Evolutionary conservation across 2,329 filamentous ascomycete species (phyloP), one percentile per base, ranked within the genome.

Genomic region (Cladorrhinum sp.): DNA sequence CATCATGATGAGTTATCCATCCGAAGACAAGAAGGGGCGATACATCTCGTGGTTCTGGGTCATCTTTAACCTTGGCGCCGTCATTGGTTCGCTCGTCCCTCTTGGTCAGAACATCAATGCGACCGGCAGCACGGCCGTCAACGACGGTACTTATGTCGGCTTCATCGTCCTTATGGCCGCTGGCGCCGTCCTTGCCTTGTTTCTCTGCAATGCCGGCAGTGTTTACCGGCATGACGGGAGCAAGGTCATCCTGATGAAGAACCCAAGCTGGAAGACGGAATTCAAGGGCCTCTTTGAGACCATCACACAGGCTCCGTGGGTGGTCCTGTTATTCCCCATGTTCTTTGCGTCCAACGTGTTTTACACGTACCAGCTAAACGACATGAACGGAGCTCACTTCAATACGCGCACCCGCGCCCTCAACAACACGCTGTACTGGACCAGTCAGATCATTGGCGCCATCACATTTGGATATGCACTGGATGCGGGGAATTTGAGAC

Each of bases 41-140:
- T 96, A 92, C 74, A 96, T 96, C 73, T 90, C 90, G 63, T 87
- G 86, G 79, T 96, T 96, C 77, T 96, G 93, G 93, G 87, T 92
- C 73, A 96, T 97, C 70, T 97, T 96, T 82, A 96, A 96, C 76
- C 75, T 93, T 62, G 93, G 93, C 68, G 92, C 87, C 69, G 92
- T 96, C 63, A 91, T 97, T 73, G 93, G 93, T 64, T 86, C 88
- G 70, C 75, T 88, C 69, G 90, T 92, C 63, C 88, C 88, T n/a
- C 82, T 92, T 3, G 89, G 82, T 64, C 82, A 90, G 74, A 91
- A 90, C 76, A 82, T 90, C 70, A 74, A 90, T 76, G 82, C 78
- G 62, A 81, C 73, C 14, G 56, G 39, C 28, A 75, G 59, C 61
- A 73, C 74, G 52, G 77, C 78, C 14, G 88, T 90, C 61, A 85